A percentile compares a stretch with the other conserved stretches of the same genome.
Evolutionary conservation across 495 filamentous ascomycete species (phyloP).

Genomic region (Penicillium psychrofluorescens): DNA sequence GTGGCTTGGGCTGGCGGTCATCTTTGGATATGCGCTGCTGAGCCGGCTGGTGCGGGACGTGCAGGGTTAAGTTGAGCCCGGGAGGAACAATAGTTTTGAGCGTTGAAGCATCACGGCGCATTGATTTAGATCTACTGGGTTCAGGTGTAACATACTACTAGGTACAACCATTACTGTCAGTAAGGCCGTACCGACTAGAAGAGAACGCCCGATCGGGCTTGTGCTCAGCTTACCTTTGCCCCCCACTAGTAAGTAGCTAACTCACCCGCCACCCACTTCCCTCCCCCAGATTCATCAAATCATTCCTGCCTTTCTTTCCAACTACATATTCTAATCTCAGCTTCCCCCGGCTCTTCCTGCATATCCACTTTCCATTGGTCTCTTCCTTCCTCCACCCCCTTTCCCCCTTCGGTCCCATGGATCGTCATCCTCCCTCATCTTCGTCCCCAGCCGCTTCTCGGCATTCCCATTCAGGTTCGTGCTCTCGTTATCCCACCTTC

Average conservation of each 20-base stretch:
- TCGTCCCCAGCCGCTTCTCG: conserved; percentile 13
- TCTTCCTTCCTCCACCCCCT: background rate
- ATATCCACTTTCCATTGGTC: conserved; percentile 10
- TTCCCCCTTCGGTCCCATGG: conserved; percentile 17
- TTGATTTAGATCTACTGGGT: background rate
- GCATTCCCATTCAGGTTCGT: conserved; percentile 23
- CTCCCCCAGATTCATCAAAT: conserved; percentile 13
- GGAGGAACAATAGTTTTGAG: background rate
- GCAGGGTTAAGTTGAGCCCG: conserved; percentile 19
- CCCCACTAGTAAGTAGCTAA: no score
- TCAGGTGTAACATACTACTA: no score
- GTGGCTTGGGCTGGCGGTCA: conserved; percentile 53
- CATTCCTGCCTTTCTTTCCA: conserved; percentile 16
- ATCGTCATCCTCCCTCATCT: conserved; percentile 9
- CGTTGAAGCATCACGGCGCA: background rate
- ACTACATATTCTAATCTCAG: conserved; percentile 8
- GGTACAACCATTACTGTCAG: no score
- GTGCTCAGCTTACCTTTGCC: conserved; percentile 3
- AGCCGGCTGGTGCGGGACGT: conserved; percentile 62
- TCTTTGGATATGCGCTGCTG: conserved; percentile 75
- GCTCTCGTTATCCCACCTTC: background rate
- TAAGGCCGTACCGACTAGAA: no score
- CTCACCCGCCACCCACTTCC: background rate
- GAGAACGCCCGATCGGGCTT: conserved; percentile 13
- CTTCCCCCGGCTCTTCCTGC: conserved; percentile 1